Conservation (phyloP, 2,329 filamentous ascomycete genomes). For the Colletotrichum simmondsii region DNA sequence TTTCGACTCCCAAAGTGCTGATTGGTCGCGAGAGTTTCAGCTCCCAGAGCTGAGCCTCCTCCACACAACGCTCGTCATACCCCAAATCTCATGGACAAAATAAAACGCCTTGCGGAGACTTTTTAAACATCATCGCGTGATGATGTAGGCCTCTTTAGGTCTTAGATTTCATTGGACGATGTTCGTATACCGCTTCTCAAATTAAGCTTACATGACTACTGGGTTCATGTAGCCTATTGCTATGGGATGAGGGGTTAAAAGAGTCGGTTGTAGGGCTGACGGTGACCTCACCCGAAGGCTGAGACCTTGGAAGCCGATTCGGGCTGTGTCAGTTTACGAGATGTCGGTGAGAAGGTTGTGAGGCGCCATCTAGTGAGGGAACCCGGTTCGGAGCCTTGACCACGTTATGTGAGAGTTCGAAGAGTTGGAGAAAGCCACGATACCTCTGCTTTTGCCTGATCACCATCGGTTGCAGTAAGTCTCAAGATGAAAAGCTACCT, state of each 20-base stretch:
- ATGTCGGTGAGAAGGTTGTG: neutral
- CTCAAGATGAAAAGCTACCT: no score
- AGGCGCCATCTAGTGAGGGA: neutral
- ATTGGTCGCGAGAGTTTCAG: slow-evolving; percentile 7
- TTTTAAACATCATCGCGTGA: neutral
- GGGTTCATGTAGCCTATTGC: neutral
- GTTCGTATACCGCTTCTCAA: neutral
- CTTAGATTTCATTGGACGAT: neutral
- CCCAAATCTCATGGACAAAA: neutral
- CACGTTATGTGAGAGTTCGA: neutral
- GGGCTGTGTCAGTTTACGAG: slow-evolving; percentile 7
- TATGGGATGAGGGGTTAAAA: neutral
- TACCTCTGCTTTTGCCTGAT: neutral
- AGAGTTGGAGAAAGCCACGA: neutral
- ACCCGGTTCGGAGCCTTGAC: neutral
- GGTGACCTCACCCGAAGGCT: neutral
- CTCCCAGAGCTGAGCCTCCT: slow-evolving; percentile 20
- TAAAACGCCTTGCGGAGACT: neutral
- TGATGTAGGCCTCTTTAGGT: neutral
- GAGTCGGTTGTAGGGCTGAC: slow-evolving; percentile 10
- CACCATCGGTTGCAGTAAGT: neutral
- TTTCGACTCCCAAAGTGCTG: neutral
- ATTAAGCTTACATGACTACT: neutral
- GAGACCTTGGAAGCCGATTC: neutral
- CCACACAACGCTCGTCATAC: slow-evolving; percentile 3